Conservation (phyloP, 1,284 basidiomycete genomes). For the Cutaneotrichosporon cutaneum region DNA sequence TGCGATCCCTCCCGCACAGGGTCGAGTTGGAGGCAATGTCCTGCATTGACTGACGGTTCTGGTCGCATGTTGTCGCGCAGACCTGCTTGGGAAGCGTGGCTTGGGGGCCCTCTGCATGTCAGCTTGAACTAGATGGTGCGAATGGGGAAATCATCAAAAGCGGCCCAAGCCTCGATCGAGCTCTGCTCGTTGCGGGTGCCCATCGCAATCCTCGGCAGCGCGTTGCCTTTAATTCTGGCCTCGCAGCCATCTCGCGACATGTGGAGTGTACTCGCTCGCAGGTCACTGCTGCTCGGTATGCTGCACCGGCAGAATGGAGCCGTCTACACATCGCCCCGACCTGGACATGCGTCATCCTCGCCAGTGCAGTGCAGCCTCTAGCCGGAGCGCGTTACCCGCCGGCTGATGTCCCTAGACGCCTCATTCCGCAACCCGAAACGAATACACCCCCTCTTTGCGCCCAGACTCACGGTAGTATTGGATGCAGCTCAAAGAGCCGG, state of each 20-base stretch:
- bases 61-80: slow-evolving; percentile 45
- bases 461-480: background rate
- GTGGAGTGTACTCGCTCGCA: background rate
- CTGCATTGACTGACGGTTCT: slow-evolving; percentile 37
- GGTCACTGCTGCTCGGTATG: background rate
- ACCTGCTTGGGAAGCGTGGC: slow-evolving; percentile 39
- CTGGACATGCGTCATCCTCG: background rate
- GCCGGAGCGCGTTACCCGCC: background rate
- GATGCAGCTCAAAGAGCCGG: slow-evolving; percentile 32
- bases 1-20: slow-evolving; percentile 25
- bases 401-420: background rate
- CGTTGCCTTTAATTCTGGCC: background rate
- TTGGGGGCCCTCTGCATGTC: background rate
- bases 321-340: background rate
- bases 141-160: background rate
- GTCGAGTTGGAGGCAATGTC: slow-evolving; percentile 30
- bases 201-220: background rate
- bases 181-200: background rate
- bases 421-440: background rate
- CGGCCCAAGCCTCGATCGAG: background rate
- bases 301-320: background rate
- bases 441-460: background rate
- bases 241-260: no score
- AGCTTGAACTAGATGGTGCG: background rate
- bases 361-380: background rate